A percentile compares a stretch with the other conserved stretches of the same genome.
phyloP scores from a whole-genome alignment of 2,329 filamentous ascomycete species.

The Teratosphaeriaceae sp. region DNA sequence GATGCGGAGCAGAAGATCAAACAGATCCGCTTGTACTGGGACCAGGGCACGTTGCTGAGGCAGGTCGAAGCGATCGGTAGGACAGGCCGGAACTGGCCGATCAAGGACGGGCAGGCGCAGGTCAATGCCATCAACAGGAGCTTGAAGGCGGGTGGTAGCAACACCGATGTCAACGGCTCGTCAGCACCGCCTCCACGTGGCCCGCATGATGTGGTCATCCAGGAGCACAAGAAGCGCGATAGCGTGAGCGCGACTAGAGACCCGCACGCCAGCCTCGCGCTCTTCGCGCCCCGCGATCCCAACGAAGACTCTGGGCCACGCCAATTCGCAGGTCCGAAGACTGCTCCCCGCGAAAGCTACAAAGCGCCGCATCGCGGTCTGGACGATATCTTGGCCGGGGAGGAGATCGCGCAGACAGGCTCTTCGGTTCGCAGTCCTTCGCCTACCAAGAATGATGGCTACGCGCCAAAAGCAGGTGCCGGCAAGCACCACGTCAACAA shows the following conservation, averaged over 20 bases:
- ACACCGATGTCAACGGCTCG: slow-evolving; percentile 21
- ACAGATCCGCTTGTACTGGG: slow-evolving; percentile 89
- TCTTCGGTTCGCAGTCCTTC: slow-evolving; percentile 21
- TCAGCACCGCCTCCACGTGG: slow-evolving; percentile 15
- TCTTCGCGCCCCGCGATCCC: slow-evolving; percentile 66
- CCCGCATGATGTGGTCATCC: slow-evolving; percentile 20
- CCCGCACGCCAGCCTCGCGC: slow-evolving; percentile 60
- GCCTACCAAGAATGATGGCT: slow-evolving; percentile 28
- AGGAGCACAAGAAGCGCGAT: slow-evolving; percentile 23
- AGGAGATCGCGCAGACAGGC: slow-evolving; percentile 31
- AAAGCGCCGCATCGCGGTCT: slow-evolving; percentile 62
- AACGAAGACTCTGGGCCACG: slow-evolving; percentile 45
- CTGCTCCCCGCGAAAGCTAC: slow-evolving; percentile 60
- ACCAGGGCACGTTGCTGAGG: slow-evolving; percentile 88
- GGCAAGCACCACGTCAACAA: slow-evolving; percentile 47
- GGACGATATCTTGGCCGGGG: slow-evolving; percentile 61
- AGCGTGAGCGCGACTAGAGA: slow-evolving; percentile 34
- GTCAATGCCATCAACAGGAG: slow-evolving; percentile 50
- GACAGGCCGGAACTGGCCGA: slow-evolving; percentile 89
- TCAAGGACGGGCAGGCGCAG: slow-evolving; percentile 80
- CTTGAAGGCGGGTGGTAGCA: slow-evolving; percentile 20
- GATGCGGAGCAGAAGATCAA: slow-evolving; percentile 68
- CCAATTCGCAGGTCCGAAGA: slow-evolving; percentile 42
- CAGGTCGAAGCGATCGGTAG: slow-evolving; percentile 90
- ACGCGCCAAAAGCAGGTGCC: slow-evolving; percentile 42